Evolutionary conservation across 2,329 filamentous ascomycete species (phyloP), one percentile per base, ranked within the genome.

Genomic region (Plectosphaerella cucumerina): DNA sequence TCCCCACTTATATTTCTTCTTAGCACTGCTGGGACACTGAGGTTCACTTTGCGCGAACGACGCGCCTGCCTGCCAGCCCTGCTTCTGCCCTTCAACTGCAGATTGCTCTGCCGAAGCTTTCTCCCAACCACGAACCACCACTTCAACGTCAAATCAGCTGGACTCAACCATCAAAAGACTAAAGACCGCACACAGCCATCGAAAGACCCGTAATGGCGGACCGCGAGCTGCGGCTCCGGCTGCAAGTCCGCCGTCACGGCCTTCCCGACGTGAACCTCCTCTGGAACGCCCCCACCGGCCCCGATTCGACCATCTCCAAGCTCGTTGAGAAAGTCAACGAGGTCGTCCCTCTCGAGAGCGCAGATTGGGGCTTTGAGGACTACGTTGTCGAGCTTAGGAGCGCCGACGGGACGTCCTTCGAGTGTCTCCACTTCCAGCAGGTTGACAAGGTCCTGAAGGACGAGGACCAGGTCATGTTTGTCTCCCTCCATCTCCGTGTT

Each of bases 331-430:
- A 90, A 54, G 76, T 97, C 58, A 92, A 95, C 68, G 82, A 89
- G 42, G 78, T 88, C 15, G 74, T 97, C 2, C 91, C 92, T 0
- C 81, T 97, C 0, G 91, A 96, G 70, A 84, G 85, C 51, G 77
- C 78, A 39, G 77, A 90, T 53, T 96, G 90, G 90, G 90, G 90
- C 0, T 71, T 96, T 4, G 92, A 97, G 62, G 90, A 97, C 65
- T 97, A 97, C 67, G 81, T 81, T 9, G 89, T 96, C 26, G 89
- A 95, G 67, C 77, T 96, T 4, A 68, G 68, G 18, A 75, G 78
- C 50, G 60, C 62, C 23, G 69, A 72, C 35, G 78, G 78, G n/a
- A 73, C 69, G 17, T 84, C 81, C 44, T 97, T 89, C 58, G 93
- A 97, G 69, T 94, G 90, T 60, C 70, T 97, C 51, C 93, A 97